Evolutionary conservation across 2,329 filamentous ascomycete genomes (phyloP), one percentile per base, ranked within the genome.

Genomic region (Orbilia javanica): DNA sequence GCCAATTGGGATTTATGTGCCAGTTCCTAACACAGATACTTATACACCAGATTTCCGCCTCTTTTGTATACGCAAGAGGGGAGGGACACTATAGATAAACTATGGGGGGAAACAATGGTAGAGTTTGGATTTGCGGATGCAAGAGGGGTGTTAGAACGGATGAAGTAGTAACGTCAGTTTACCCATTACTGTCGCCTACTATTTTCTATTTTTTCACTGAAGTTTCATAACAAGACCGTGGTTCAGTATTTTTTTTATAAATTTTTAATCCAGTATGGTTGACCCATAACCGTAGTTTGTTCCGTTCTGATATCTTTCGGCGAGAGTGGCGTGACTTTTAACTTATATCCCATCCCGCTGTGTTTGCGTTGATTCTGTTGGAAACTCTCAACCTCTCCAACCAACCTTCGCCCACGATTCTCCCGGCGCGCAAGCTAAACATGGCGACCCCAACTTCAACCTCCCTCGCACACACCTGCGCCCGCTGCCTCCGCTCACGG

Each of bases 31-130:
- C 25, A 15, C 31, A 31, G 18, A 31, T 29, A 2, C 11, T 6
- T 3, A 57, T 27, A 6, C 6, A 36, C 13, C 62, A 85, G 83
- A 75, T 84, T 83, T 52, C 80, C 83, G 0, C 70, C 79, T 11
- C 80, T 82, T 3, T 69, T 83, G 8, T 85, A 86, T 31, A 83
- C 81, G 0, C 67, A 82, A 0, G 82, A 85, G 22, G 85, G 84
- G 0, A 82, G 82, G 25, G 75, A 80, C 1, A 73, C 85, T 18
- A 83, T 79, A n/a, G 82, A 85, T 1, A 81, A 80, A 15, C 66
- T 86, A 1, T 87, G 85, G 85, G 79, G 82, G 0, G 84, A 85
- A 79, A 85, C 84, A 5, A 70, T 85, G 55, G 64, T 79, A 1
- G 83, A 84, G 34, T 81, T 85, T n/a, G 81, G 81, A 0, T 85